Evolutionary conservation across 1,284 basidiomycete species (phyloP).

Genomic region (Moesziomyces antarcticus): DNA sequence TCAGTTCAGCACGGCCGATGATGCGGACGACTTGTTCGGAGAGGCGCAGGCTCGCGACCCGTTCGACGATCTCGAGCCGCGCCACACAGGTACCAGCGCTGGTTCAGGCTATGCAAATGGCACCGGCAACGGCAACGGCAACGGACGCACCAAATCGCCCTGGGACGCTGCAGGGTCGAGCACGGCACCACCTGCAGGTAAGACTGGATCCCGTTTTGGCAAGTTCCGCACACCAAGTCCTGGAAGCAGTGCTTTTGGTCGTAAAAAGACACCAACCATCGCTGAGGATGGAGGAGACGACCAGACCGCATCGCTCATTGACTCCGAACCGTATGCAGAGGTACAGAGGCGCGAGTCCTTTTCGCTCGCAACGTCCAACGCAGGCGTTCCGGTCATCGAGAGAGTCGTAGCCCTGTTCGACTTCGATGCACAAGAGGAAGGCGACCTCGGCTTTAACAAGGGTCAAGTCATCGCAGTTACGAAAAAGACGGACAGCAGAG

Average conservation of each 20-base stretch:
- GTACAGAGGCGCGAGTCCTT: constrained; percentile 11
- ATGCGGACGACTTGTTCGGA: constrained; percentile 30
- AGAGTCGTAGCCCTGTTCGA: constrained; percentile 61
- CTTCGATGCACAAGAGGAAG: constrained; percentile 57
- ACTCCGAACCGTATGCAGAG: constrained; percentile 3
- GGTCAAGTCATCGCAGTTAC: constrained; percentile 65
- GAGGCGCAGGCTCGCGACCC: constrained; percentile 13
- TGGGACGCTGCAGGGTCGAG: constrained; percentile 1
- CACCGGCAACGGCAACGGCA: constrained; percentile 5
- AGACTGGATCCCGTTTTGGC: constrained; percentile 23
- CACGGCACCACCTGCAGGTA: constrained; percentile 24
- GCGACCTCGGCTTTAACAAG: constrained; percentile 58
- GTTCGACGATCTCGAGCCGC: constrained; percentile 23
- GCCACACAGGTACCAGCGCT: constrained; percentile 10
- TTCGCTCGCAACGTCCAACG: constrained; percentile 29
- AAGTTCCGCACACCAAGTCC: constrained; percentile 41
- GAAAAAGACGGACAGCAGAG: constrained; percentile 48
- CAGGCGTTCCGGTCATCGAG: constrained; percentile 32
- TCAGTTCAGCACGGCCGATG: constrained; percentile 25
- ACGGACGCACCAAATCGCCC: constrained; percentile 22
- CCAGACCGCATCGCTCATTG: constrained; percentile 18
- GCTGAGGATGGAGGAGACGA: constrained; percentile 19
- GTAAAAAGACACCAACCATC: constrained; percentile 39
- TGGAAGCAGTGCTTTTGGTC: constrained; percentile 25
- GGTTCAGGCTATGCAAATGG: constrained; percentile 1